Base-by-base conservation (phyloP, 2,329 filamentous ascomycete species). In the Aspergillus puulaauensis region DNA sequence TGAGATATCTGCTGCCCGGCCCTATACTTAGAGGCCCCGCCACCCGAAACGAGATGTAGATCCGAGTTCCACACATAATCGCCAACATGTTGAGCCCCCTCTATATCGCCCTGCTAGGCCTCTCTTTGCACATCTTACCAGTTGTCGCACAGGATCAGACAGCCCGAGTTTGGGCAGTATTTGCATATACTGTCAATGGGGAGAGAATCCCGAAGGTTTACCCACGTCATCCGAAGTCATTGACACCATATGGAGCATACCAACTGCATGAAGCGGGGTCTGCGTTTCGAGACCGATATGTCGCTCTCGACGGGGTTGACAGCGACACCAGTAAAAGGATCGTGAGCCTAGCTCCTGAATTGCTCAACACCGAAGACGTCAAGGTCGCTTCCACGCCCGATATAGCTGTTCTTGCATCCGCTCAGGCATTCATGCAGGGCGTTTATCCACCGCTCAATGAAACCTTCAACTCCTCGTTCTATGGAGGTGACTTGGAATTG, bases 361-460 rank as follows among this genome's bases (percentile, higher is more conserved):
- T 72, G 27, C 59, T 83, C 15, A 68, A 80, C 57, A 70, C 77
- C 8, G 70, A 78, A 17, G 76, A 86, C 59, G 63, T 85, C 8
- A 73, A 73, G 52, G 70, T 83, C 11, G 69, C 80, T 47, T 75
- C 83, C 0, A 68, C 77, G 24, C 75, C 82, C 24, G 72, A 77
- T 33, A 77, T 81, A 57, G 78, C 77, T 54, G 75, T 78, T 2
- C 67, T 79, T 35, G 79, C 79, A 1, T 84, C 83, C 3, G 83
- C 83, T 12, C 81, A 84, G 62, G 83, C 85, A 3, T 86, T 86
- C 64, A 79, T 87, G 76, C 83, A 86, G 67, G 84, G 83, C 7
- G 71, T 87, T 9, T 87, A 86, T 66, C 84, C 84, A 35, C 83
- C 83, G 12, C 61, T 75, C 3, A 65, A 65, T 1, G 68, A 71